A percentile compares a stretch with the other conserved stretches of the same genome.
phyloP scores from a whole-genome alignment of 192 early-diverging fungal genomes.

The Neocallimastix lanati region DNA sequence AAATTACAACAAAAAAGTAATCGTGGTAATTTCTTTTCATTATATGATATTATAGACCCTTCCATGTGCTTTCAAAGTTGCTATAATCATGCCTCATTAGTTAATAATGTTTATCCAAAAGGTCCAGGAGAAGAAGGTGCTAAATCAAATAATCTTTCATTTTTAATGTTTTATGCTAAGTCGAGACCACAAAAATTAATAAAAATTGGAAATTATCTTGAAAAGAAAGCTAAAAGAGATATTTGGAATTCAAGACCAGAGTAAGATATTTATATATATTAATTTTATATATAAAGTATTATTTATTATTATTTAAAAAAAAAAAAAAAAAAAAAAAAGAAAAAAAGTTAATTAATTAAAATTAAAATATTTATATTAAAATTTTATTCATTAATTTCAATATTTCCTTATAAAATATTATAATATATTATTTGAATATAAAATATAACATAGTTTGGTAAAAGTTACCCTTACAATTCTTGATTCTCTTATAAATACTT shows the following conservation, averaged over 20 bases:
- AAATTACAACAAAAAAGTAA: too few relatives aligned
- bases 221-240: slow-evolving; percentile 48
- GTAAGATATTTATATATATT: too few relatives aligned
- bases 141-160: slow-evolving; percentile 62
- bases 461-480: neutral
- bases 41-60: neutral
- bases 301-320: too few relatives aligned
- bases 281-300: too few relatives aligned
- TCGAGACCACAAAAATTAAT: slow-evolving; percentile 73
- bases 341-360: too few relatives aligned
- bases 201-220: slow-evolving; percentile 71
- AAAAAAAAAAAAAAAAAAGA: too few relatives aligned
- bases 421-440: too few relatives aligned
- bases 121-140: slow-evolving; percentile 48
- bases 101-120: slow-evolving; percentile 24
- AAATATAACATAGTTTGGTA: too few relatives aligned
- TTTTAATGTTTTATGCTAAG: slow-evolving; percentile 72
- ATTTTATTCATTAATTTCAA: too few relatives aligned
- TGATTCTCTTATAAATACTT: neutral
- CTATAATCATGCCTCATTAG: slow-evolving; percentile 18
- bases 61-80: slow-evolving; percentile 6
- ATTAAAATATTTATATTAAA: too few relatives aligned
- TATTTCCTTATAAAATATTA: too few relatives aligned
- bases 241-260: slow-evolving; percentile 31
- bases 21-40: neutral